phyloP scores from a whole-genome alignment of 495 filamentous ascomycete species.

The Rusavskia elegans region DNA sequence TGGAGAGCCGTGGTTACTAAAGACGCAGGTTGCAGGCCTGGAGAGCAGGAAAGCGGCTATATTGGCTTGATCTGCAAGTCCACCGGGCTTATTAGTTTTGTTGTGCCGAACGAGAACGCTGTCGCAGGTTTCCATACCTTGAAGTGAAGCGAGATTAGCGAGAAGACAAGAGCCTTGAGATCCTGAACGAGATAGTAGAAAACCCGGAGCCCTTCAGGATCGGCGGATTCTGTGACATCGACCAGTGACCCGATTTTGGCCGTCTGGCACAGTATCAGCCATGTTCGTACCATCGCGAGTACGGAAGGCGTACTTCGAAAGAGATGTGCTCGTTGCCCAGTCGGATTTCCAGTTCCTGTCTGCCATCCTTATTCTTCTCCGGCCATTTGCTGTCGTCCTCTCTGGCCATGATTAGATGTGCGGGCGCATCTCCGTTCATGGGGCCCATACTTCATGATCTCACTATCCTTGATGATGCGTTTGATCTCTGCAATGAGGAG shows the following conservation, averaged over 20 bases:
- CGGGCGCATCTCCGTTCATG: not conserved
- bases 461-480: conserved; percentile 91
- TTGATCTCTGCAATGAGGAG: conserved; percentile 90
- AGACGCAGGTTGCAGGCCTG: not conserved
- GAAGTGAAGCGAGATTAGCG: conserved; percentile 90
- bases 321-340: conserved; percentile 94
- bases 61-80: conserved; percentile 61
- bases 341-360: conserved; percentile 92
- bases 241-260: conserved; percentile 96
- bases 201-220: conserved; percentile 93
- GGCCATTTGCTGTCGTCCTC: conserved; percentile 99
- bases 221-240: conserved; percentile 88
- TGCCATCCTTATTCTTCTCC: conserved; percentile 96
- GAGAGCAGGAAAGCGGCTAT: conserved; percentile 14
- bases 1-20: too few species aligned
- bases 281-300: not conserved
- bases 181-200: conserved; percentile 99
- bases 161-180: conserved; percentile 92
- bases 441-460: conserved; percentile 76
- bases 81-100: not conserved
- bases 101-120: not conserved
- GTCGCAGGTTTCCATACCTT: conserved; percentile 40
- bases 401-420: conserved; percentile 31
- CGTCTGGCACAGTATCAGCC: conserved; percentile 39
- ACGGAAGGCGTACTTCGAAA: conserved; percentile 54